Conservation (phyloP, 2,329 filamentous ascomycete genomes). For the Magnaporthales sp. region DNA sequence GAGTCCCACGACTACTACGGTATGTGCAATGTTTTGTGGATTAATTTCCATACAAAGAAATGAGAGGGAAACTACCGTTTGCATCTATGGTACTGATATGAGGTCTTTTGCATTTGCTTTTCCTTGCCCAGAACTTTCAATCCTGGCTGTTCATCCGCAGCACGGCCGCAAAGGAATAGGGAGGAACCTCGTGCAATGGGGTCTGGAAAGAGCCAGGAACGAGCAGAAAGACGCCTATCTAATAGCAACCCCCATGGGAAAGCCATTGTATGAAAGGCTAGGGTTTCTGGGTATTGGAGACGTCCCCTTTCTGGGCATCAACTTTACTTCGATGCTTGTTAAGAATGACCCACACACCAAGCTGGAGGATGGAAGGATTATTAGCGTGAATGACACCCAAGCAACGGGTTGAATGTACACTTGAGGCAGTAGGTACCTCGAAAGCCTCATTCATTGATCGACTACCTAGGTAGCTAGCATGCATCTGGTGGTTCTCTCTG, state of each 20-base stretch:
- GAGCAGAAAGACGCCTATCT: constrained; percentile 13
- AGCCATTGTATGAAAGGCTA: constrained; percentile 13
- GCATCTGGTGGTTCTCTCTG: too few relatives aligned
- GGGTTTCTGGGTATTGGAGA: constrained; percentile 14
- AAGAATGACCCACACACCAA: not conserved
- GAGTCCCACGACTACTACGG: constrained; percentile 8
- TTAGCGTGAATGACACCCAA: not conserved
- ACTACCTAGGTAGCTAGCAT: not conserved
- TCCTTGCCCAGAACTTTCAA: constrained; percentile 12
- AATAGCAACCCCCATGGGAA: constrained; percentile 13
- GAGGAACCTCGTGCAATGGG: constrained; percentile 13
- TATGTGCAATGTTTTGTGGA: not conserved
- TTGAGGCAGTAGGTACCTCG: not conserved
- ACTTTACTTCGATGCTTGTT: not conserved
- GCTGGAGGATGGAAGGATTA: not conserved
- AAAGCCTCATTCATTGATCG: not conserved
- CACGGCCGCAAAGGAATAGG: constrained; percentile 19
- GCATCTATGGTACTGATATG: not conserved
- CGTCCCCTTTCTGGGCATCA: not conserved
- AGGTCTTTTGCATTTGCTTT: not conserved
- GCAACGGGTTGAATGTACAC: not conserved
- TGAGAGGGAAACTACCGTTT: too few relatives aligned
- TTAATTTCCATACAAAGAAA: too few relatives aligned
- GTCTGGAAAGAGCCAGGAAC: constrained; percentile 12
- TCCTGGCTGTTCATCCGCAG: constrained; percentile 15